Conservation (phyloP, 108 stramenopile species). For the Cylindrotheca fusiformis region DNA sequence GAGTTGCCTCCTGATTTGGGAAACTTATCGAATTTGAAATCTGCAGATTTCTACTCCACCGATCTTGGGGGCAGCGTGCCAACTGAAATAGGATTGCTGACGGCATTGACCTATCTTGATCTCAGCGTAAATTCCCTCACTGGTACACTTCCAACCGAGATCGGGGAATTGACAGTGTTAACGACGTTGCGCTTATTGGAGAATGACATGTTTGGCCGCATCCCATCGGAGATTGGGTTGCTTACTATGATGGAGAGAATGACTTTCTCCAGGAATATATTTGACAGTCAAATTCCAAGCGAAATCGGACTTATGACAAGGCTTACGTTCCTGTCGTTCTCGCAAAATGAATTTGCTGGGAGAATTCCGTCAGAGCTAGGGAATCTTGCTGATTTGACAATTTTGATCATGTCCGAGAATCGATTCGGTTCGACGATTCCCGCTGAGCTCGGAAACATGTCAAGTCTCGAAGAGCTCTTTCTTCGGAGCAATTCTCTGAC, state of each 20-base stretch:
- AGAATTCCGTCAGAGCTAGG: too few relatives aligned
- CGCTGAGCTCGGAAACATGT: slow-evolving; percentile 32
- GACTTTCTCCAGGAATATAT: too few relatives aligned
- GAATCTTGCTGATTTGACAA: too few relatives aligned
- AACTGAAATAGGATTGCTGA: slow-evolving; percentile 38
- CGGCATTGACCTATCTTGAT: slow-evolving; percentile 29
- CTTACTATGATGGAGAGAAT: neutral
- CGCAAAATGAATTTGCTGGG: too few relatives aligned
- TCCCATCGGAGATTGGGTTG: slow-evolving; percentile 24
- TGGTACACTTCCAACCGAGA: too few relatives aligned
- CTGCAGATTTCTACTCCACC: slow-evolving; percentile 48
- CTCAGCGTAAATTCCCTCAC: slow-evolving; percentile 25
- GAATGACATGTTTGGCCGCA: slow-evolving; percentile 19
- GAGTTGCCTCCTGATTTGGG: slow-evolving; percentile 62
- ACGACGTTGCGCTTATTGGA: neutral
- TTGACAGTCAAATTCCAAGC: too few relatives aligned
- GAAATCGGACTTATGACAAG: too few relatives aligned
- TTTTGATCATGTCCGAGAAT: too few relatives aligned
- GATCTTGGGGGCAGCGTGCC: slow-evolving; percentile 54
- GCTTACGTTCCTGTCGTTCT: too few relatives aligned
- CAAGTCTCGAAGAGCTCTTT: slow-evolving; percentile 41
- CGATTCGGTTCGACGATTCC: too few relatives aligned
- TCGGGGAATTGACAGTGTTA: slow-evolving; percentile 14
- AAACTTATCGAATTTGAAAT: slow-evolving; percentile 37
- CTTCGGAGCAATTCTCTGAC: slow-evolving; percentile 47